phyloP scores from a whole-genome alignment of 148 eudicot genomes.

The Cornus florida region DNA sequence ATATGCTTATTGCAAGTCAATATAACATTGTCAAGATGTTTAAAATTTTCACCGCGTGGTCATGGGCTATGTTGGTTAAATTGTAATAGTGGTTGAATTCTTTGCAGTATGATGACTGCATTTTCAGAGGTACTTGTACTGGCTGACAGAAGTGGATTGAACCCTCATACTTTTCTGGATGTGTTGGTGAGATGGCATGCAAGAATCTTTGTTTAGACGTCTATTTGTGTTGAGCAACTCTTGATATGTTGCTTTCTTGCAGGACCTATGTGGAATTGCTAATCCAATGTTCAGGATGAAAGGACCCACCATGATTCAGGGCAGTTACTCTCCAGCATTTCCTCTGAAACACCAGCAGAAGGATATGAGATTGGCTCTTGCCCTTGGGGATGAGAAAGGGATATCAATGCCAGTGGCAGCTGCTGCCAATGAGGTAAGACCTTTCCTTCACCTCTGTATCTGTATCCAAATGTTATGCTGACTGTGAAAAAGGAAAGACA shows the following conservation, averaged over 20 bases:
- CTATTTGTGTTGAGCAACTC: neutral
- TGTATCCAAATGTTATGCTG: neutral
- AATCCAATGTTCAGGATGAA: slow-evolving; percentile 97
- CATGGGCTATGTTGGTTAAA: too few relatives aligned
- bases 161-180: slow-evolving; percentile 76
- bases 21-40: neutral
- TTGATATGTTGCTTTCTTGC: slow-evolving; percentile 14
- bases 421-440: slow-evolving; percentile 89
- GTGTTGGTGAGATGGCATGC: slow-evolving; percentile 62
- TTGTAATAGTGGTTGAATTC: neutral
- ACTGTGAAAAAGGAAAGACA: neutral
- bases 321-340: slow-evolving; percentile 79
- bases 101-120: slow-evolving; percentile 94
- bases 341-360: slow-evolving; percentile 99
- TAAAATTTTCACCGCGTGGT: neutral
- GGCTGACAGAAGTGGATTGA: slow-evolving; percentile 85
- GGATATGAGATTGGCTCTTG: slow-evolving; percentile 96
- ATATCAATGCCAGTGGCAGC: slow-evolving; percentile 97
- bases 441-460: neutral
- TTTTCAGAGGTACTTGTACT: slow-evolving; percentile 90
- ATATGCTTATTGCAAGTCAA: neutral
- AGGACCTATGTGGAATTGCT: slow-evolving; percentile 96
- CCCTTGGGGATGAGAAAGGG: slow-evolving; percentile 88
- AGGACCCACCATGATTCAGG: slow-evolving; percentile 86
- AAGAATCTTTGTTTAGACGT: neutral